phyloP scores from a whole-genome alignment of 2,329 filamentous ascomycete genomes.

The Chrysoporthe austroafricana region DNA sequence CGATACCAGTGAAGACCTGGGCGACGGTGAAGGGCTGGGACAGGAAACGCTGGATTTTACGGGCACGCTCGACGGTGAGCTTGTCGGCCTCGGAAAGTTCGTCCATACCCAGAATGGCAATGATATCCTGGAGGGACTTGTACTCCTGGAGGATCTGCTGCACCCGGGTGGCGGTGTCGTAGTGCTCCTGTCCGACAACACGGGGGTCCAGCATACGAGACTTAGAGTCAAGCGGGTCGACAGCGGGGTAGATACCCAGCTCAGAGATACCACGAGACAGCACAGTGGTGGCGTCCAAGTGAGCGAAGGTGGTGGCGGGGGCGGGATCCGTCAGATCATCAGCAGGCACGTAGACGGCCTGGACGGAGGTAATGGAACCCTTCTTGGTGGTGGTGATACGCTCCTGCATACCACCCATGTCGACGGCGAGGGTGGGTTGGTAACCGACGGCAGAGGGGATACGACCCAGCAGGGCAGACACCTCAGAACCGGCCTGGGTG shows the following conservation, averaged over 20 bases:
- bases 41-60: slow-evolving; percentile 99
- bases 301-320: slow-evolving; percentile 98
- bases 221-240: slow-evolving; percentile 99
- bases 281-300: slow-evolving; percentile 99
- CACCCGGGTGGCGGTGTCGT: slow-evolving; percentile 89
- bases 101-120: slow-evolving; percentile 99
- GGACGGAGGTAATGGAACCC: slow-evolving; percentile 99
- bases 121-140: slow-evolving; percentile 99
- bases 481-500: slow-evolving; percentile 99
- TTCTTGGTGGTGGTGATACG: slow-evolving; percentile 99
- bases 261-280: slow-evolving; percentile 99
- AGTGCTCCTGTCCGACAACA: slow-evolving; percentile 98
- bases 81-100: slow-evolving; percentile 99
- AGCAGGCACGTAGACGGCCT: slow-evolving; percentile 99
- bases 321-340: slow-evolving; percentile 99
- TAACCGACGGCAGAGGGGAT: slow-evolving; percentile 99
- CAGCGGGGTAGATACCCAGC: slow-evolving; percentile 99
- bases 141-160: slow-evolving; percentile 99
- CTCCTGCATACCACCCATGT: slow-evolving; percentile 99
- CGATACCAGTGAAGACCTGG: slow-evolving; percentile 85
- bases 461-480: slow-evolving; percentile 98
- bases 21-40: slow-evolving; percentile 94
- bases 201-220: slow-evolving; percentile 99
- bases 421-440: slow-evolving; percentile 96
- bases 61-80: slow-evolving; percentile 99